These are phyloP conservation scores for Ramularia endophylla DNA, from an alignment of 2,329 filamentous ascomycete genomes.

Conservation along the genomic window DNA sequence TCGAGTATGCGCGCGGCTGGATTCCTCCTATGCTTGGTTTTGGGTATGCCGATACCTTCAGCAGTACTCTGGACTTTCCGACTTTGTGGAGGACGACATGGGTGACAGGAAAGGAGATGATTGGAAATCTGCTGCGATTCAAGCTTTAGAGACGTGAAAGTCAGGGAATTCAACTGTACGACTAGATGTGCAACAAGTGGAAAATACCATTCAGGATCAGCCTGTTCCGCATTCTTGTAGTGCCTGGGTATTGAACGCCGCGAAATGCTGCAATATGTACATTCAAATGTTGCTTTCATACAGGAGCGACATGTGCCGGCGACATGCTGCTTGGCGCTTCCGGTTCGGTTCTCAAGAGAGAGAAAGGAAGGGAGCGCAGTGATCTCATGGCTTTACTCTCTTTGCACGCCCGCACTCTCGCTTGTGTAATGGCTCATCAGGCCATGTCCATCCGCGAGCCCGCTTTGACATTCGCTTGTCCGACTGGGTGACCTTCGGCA, in stretches of 20 bases:
- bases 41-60: slow-evolving; percentile 75
- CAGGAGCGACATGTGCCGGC: no score
- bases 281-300: no score
- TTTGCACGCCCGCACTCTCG: slow-evolving; percentile 60
- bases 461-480: slow-evolving; percentile 75
- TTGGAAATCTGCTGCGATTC: slow-evolving; percentile 60
- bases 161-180: no score
- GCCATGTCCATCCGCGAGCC: slow-evolving; percentile 66
- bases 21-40: slow-evolving; percentile 92
- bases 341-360: no score
- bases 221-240: no score
- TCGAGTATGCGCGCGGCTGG: slow-evolving; percentile 83
- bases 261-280: no score
- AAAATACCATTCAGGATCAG: no score
- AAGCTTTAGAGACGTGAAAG: no score
- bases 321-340: no score
- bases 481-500: slow-evolving; percentile 64
- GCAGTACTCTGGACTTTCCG: slow-evolving; percentile 76
- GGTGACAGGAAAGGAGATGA: slow-evolving; percentile 71
- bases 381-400: slow-evolving; percentile 29
- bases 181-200: no score
- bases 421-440: slow-evolving; percentile 65
- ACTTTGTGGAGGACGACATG: slow-evolving; percentile 74
- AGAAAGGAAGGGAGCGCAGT: slow-evolving; percentile 17
- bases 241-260: no score